Evolutionary conservation across 352 stramenopile species (phyloP), one percentile per base, ranked within the genome.

Genomic region (Thalassiosira exigua): DNA sequence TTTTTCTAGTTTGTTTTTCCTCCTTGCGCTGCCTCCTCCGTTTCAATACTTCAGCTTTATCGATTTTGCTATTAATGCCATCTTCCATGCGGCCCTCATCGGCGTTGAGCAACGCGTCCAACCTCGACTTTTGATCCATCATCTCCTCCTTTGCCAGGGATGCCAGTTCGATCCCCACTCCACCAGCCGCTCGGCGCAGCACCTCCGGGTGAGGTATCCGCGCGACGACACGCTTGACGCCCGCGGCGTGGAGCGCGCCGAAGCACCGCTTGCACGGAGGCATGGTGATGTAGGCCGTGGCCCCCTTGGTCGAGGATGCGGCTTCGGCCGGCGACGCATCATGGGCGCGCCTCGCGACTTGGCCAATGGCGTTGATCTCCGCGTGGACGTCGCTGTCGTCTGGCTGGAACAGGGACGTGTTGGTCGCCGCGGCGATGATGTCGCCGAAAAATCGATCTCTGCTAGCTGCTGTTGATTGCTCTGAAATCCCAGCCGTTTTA

Each of bases 351-450:
- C 54, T 59, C 29, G 70, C 65, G 3, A 64, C 73, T 33, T 69
- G 21, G 3, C 85, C 82, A 14, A 91, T 57, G 24, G 85, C 82
- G 19, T 61, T 67, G 30, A 91, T 86, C 79, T 91, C 85, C 11
- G 82, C 82, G 70, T 91, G 85, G 30, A 90, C 57, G 67, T 91
- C n/a, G n/a, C n/a, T n/a, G n/a, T n/a, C n/a, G n/a, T n/a, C n/a
- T n/a, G n/a, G n/a, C n/a, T n/a, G n/a, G n/a, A n/a, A n/a, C n/a
- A n/a, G n/a, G n/a, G n/a, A n/a, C n/a, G n/a, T n/a, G n/a, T n/a
- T n/a, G n/a, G n/a, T n/a, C n/a, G n/a, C n/a, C n/a, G n/a, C n/a
- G n/a, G n/a, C n/a, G n/a, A n/a, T n/a, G n/a, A n/a, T n/a, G n/a
- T n/a, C n/a, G n/a, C n/a, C n/a, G n/a, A n/a, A n/a, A n/a, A n/a